phyloP scores from a whole-genome alignment of 1,139 yeast species.

The Geotrichum bryndzae region DNA sequence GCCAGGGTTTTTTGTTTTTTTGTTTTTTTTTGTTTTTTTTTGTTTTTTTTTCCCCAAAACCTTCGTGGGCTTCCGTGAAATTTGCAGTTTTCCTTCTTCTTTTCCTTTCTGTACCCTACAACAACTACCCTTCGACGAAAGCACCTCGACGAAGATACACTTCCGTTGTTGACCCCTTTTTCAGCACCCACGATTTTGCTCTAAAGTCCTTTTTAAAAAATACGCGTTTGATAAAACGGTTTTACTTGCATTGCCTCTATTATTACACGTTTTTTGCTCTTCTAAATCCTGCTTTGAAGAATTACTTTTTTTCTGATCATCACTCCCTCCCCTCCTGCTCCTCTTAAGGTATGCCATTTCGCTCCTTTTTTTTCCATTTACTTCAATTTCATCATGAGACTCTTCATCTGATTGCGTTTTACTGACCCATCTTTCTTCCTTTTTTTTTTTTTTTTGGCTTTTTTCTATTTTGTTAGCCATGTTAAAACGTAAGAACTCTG shows the following conservation, averaged over 20 bases:
- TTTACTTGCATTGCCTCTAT: background rate
- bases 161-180: background rate
- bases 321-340: background rate
- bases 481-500: conserved; percentile 68
- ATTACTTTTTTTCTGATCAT: background rate
- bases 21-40: background rate
- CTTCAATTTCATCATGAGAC: background rate
- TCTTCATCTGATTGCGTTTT: background rate
- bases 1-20: background rate
- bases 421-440: background rate
- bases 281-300: background rate
- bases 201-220: background rate
- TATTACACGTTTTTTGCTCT: background rate
- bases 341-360: background rate
- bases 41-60: background rate
- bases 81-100: background rate
- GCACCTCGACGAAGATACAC: background rate
- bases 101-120: background rate
- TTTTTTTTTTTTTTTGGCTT: background rate
- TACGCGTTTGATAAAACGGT: background rate
- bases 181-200: background rate
- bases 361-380: background rate
- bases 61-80: background rate
- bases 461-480: conserved; percentile 24
- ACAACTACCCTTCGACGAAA: background rate